Base-by-base conservation (phyloP, 192 early-diverging fungal species). In the Linnemannia hyalina region DNA sequence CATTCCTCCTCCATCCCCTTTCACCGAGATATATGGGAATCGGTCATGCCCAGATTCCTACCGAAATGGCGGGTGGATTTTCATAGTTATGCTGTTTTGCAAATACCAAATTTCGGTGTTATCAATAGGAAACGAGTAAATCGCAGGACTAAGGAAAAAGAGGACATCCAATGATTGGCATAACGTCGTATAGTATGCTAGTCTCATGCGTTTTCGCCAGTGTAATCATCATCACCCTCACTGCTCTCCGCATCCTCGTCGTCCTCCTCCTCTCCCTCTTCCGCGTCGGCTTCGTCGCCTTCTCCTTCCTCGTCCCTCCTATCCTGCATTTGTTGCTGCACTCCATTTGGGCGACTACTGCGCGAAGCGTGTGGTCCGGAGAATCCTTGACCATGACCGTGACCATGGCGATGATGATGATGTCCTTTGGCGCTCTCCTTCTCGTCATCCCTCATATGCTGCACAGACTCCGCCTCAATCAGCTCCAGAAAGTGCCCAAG, bases 401-500 rank as follows among this genome's bases (percentile, higher is more conserved):
- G 36, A 23, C 10, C 16, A 3, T 60, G 74, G 41, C 26, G n/a
- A 22, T 29, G 29, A 36, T 40, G 36, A 5, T 36, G 36, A 6
- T 41, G 70, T 16, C 35, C n/a, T 63, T 52, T 44, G 74, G 18
- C 63, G 41, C 10, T 41, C 54, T 70, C 35, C 15, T 63, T 55
- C 20, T 40, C 44, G 4, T 82, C 75, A 20, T 29, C 68, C 40
- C 46, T 65, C 0, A 36, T 11, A 22, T 49, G 57, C 26, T 74
- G 77, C 22, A 85, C 77, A 26, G 77, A 73, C 55, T 85, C 83
- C 4, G 63, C 52, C 52, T 86, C 84, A 18, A 86, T 86, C 22
- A 86, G 18, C 16, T 73, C 46, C 22, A 42, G 38, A 52, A 86
- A 86, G 26, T 73, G 78, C 13, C 18, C 71, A 20, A 86, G n/a